Base-by-base conservation (phyloP, 805 yeast species). In the Yamadazyma scolyti region DNA sequence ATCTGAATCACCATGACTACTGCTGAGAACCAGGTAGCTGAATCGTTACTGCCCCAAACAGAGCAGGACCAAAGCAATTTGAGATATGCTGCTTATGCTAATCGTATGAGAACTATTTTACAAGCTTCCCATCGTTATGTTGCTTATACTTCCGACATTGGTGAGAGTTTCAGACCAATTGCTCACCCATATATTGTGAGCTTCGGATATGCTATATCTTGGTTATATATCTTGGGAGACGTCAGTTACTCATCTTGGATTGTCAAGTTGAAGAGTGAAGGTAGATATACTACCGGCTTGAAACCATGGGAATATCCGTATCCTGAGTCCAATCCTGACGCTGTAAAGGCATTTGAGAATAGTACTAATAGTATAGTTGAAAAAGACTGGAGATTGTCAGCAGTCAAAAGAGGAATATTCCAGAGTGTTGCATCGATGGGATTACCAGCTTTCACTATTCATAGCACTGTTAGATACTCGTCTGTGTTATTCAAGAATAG, bases 341-440 rank as follows among this genome's bases (percentile, higher is more conserved):
- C 69, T 2, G 65, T 67, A 4, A 57, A 61, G 13, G 43, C 47
- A 4, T 62, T 51, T 44, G 38, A 39, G 3, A 37, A 34, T 9
- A 40, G 49, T 12, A 40, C 45, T 29, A 43, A 44, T 9, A 48
- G 53, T 32, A 26, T 52, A 30, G 63, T 60, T 18, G 77, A 73
- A 27, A 61, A 75, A 39, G 88, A 82, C 50, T 85, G 89, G 87
- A 71, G 71, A 43, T 41, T 79, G 32, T 75, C 72, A 6, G 79
- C 72, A 5, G 46, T 80, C 23, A 79, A 84, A 52, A 71, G 94
- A 52, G 88, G 84, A n/a, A 46, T 83, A 16, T 84, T 84, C 63
- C 95, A 84, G 56, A 68, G 82, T 41, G 67, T 85, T 40, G 95
- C 95, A 2, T 77, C 86, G 26, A 85, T 84, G 93, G 90, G 85